phyloP scores from a whole-genome alignment of 495 filamentous ascomycete genomes.

The Hypoxylon trugodes region DNA sequence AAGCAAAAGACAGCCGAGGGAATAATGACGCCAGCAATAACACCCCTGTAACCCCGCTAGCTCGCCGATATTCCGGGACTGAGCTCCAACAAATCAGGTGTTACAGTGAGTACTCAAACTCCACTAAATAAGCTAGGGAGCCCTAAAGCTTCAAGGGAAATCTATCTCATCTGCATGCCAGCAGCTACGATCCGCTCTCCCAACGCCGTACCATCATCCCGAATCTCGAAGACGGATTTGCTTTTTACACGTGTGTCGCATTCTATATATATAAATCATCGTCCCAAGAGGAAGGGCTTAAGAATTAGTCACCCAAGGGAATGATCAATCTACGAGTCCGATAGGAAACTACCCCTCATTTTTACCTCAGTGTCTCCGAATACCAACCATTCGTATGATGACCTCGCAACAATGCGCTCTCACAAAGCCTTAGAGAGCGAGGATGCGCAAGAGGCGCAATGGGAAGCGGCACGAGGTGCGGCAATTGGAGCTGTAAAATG shows the following conservation, averaged over 20 bases:
- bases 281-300: too few relatives aligned
- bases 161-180: too few relatives aligned
- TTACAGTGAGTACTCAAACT: neutral
- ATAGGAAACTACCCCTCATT: too few relatives aligned
- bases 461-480: conserved; percentile 69
- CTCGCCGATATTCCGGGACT: neutral
- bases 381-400: too few relatives aligned
- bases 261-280: too few relatives aligned
- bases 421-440: conserved; percentile 56
- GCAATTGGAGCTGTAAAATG: conserved; percentile 69
- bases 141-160: neutral
- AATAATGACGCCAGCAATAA: conserved; percentile 17
- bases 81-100: conserved; percentile 10
- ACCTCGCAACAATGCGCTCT: conserved; percentile 45
- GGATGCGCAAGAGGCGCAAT: conserved; percentile 67
- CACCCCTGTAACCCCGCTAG: conserved; percentile 1
- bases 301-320: too few relatives aligned
- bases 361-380: too few relatives aligned
- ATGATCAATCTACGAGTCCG: too few relatives aligned
- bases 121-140: conserved; percentile 16
- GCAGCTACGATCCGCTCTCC: too few relatives aligned
- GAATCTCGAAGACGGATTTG: too few relatives aligned
- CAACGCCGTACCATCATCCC: too few relatives aligned
- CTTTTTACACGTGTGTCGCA: too few relatives aligned
- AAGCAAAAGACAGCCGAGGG: neutral